Percentiles rank a stretch among this genome's conserved stretches.
Evolutionary conservation across 2,329 filamentous ascomycete genomes (phyloP).

Genomic region (Aspergillus sp.): DNA sequence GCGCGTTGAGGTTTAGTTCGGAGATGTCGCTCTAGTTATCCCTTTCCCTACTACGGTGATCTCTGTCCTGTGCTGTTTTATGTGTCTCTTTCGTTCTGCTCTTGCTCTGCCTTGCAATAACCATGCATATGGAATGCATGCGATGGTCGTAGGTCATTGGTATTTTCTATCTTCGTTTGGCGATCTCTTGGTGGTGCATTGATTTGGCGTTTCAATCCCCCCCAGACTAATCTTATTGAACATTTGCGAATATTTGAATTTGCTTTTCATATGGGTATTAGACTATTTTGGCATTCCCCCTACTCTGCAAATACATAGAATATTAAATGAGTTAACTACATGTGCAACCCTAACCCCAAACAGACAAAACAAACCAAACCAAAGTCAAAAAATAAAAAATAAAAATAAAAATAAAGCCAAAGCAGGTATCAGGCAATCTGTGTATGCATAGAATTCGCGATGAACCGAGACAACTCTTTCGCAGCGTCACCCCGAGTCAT

Average conservation of each 20-base stretch:
- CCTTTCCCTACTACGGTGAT: not conserved
- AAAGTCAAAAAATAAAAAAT: not conserved
- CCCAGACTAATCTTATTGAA: no score
- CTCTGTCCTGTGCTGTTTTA: not conserved
- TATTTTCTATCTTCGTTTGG: no score
- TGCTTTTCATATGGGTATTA: no score
- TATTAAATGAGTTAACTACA: no score
- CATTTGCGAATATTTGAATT: no score
- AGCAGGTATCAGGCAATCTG: conserved; percentile 3
- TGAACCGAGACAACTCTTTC: conserved; percentile 23
- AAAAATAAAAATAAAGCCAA: conserved; percentile 3
- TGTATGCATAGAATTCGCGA: conserved; percentile 17
- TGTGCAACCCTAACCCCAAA: no score
- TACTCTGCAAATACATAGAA: no score
- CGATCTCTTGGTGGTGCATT: conserved; percentile 8
- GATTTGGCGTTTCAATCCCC: conserved; percentile 4
- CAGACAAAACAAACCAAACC: no score
- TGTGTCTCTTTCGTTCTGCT: not conserved
- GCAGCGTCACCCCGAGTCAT: conserved; percentile 24
- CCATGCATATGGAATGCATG: no score
- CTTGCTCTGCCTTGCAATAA: no score
- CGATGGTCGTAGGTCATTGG: no score
- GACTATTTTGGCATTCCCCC: no score
- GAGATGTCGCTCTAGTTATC: conserved; percentile 16
- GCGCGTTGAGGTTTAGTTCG: conserved; percentile 32